Conservation (phyloP, 805 yeast genomes). For the Cyberlindnera amylophila region DNA sequence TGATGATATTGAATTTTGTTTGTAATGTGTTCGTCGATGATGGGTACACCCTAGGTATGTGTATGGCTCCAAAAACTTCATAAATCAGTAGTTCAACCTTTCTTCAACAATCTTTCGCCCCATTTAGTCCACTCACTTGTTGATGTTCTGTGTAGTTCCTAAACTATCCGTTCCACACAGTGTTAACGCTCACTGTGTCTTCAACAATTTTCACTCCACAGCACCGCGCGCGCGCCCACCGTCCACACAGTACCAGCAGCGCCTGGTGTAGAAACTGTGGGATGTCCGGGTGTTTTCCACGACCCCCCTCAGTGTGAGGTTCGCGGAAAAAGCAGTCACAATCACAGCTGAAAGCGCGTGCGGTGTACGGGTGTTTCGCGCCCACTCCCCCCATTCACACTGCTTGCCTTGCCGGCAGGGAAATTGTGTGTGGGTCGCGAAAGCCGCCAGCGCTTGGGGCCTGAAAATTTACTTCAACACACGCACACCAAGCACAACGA, state of each 20-base stretch:
- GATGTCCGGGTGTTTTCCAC: slow-evolving; percentile 5
- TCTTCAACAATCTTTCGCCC: background rate
- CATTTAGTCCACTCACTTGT: slow-evolving; percentile 13
- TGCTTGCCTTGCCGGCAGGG: background rate
- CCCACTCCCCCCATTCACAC: background rate
- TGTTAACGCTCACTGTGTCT: slow-evolving; percentile 1
- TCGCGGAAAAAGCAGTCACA: slow-evolving; percentile 3
- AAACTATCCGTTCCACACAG: background rate
- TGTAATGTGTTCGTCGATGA: no score
- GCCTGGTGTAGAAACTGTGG: background rate
- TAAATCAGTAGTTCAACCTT: background rate
- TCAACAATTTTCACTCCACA: slow-evolving; percentile 15
- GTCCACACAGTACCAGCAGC: no score
- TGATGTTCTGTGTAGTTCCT: slow-evolving; percentile 9
- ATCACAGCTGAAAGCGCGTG: background rate
- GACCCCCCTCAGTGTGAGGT: no score
- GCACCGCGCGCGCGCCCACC: no score
- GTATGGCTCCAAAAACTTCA: no score
- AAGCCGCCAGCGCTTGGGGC: background rate
- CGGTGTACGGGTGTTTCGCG: slow-evolving; percentile 3
- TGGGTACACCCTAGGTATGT: no score
- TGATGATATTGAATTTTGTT: no score
- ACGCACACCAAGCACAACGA: slow-evolving; percentile 7
- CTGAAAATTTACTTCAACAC: slow-evolving; percentile 23
- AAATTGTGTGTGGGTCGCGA: slow-evolving; percentile 4